phyloP scores from a whole-genome alignment of 106 monocot species.

The Acorus calamus region DNA sequence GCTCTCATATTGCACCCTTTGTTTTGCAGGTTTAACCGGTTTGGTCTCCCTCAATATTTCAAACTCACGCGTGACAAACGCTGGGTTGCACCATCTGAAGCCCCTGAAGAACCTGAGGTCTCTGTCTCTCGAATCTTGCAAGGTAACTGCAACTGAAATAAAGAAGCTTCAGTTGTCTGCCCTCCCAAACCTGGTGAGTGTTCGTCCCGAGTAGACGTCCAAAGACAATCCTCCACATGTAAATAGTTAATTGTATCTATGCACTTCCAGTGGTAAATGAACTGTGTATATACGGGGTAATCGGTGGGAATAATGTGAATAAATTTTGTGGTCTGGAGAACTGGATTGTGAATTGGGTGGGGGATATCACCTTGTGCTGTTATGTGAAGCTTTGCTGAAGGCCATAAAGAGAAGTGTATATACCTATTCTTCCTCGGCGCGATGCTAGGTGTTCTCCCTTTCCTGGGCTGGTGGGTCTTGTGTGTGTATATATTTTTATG shows the following conservation, averaged over 20 bases:
- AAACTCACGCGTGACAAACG: conserved; percentile 60
- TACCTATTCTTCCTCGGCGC: conserved; percentile 9
- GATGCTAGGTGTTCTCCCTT: neutral
- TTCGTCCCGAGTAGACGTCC: conserved; percentile 46
- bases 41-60: conserved; percentile 65
- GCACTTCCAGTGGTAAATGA: too few species aligned
- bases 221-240: neutral
- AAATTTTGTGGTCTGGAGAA: neutral
- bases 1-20: neutral
- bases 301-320: neutral
- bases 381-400: neutral
- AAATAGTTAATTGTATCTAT: neutral
- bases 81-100: conserved; percentile 73
- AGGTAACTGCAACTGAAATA: conserved; percentile 77
- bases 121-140: conserved; percentile 80
- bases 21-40: conserved; percentile 37
- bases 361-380: neutral
- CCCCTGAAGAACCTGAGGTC: conserved; percentile 79
- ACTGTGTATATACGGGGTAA: neutral
- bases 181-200: conserved; percentile 71
- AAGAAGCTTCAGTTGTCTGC: conserved; percentile 90
- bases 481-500: too few species aligned
- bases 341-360: neutral
- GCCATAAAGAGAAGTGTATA: neutral
- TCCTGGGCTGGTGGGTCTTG: too few species aligned